Evolutionary conservation across 2,329 filamentous ascomycete species (phyloP), one percentile per base, ranked within the genome.

Genomic region (Dendrostoma leiphaemia): DNA sequence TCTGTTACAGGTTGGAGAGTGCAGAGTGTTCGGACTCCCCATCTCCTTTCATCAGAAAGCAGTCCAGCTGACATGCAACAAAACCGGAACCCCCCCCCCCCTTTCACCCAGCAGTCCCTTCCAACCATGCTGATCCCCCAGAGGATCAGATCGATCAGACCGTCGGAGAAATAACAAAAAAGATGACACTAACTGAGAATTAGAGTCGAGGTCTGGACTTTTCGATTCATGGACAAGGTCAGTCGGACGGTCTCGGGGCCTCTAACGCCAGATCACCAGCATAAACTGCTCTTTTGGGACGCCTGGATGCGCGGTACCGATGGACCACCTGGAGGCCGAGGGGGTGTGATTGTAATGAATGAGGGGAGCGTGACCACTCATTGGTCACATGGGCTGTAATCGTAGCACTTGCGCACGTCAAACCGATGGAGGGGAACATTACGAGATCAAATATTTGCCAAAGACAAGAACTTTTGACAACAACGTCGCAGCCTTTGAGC

Each of bases 121-220:
- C n/a, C n/a, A n/a, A n/a, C n/a, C n/a, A n/a, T n/a, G n/a, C n/a
- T n/a, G n/a, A n/a, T n/a, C n/a, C n/a, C n/a, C n/a, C n/a, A n/a
- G n/a, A n/a, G 8, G 29, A 32, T 32, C 29, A 32, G 29, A 32
- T n/a, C n/a, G 32, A 35, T 49, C 47, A 31, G 34, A 49, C 47
- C 47, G 40, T 49, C 47, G 47, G 35, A 40, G 26, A 44, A 41
- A 44, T 28, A 15, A 28, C 13, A 44, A 34, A 26, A 50, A 6
- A 46, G 28, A 46, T 21, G 44, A 13, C 44, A 4, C 15, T 32
- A 29, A 15, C 19, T n/a, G 44, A n/a, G 15, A 31, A 21, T 31
- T 51, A 52, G 41, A 51, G 52, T 51, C 37, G 44, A 55, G 56
- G 52, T 58, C 56, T 58, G 56, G 56, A 58, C 56, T 41, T 51